Base-by-base conservation (phyloP, 768 basidiomycete genomes). In the Clathrus columnatus region DNA sequence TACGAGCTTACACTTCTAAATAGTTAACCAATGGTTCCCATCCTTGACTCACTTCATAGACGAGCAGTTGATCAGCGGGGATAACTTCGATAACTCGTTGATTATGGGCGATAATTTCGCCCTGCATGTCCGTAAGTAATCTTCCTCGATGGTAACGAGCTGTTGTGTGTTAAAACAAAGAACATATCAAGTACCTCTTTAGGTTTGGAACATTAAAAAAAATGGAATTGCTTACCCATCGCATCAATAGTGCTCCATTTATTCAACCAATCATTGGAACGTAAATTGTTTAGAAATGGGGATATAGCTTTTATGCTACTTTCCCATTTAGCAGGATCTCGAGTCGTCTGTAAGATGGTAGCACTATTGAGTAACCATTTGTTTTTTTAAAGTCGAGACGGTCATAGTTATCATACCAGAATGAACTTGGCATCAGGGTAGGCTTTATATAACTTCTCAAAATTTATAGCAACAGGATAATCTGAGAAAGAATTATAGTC, bases 251-350 rank as follows among this genome's bases (percentile, higher is more conserved):
- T n/a, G n/a, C n/a, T n/a, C n/a, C n/a, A n/a, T n/a, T n/a, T n/a
- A n/a, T n/a, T n/a, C n/a, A n/a, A n/a, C n/a, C n/a, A n/a, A n/a
- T n/a, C n/a, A n/a, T n/a, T n/a, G n/a, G n/a, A n/a, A n/a, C n/a
- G n/a, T n/a, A n/a, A n/a, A n/a, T n/a, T n/a, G n/a, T n/a, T n/a
- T n/a, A n/a, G n/a, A n/a, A n/a, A n/a, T 17, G 24, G 20, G 20
- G 24, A 17, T 11, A 23, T 51, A 6, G 6, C 29, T 24, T 51
- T 51, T 41, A 51, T 51, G 50, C 50, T 51, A 23, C 21, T 51
- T 21, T 51, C 50, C 50, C 50, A 51, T 41, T 51, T 51, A 8
- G 30, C n/a, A n/a, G n/a, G n/a, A n/a, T n/a, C n/a, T n/a, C n/a
- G n/a, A n/a, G n/a, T n/a, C n/a, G n/a, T n/a, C 50, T 32, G 50